phyloP scores from a whole-genome alignment of 768 basidiomycete species.

The Rhizopogon salebrosus region DNA sequence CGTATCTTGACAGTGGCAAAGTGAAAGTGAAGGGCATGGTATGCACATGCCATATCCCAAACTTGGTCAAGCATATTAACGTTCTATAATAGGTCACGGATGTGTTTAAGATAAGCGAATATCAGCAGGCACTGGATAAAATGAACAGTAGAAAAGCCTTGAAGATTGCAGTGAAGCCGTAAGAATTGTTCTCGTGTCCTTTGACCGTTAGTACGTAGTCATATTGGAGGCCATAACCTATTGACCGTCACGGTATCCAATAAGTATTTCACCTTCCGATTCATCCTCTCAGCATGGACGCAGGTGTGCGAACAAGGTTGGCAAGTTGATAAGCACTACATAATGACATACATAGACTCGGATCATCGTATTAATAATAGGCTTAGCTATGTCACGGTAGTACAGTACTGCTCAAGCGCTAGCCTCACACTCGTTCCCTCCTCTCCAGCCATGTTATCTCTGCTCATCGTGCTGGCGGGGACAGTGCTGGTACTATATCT shows the following conservation, averaged over 20 bases:
- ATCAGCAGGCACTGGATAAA: conserved; percentile 61
- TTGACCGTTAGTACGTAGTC: no score
- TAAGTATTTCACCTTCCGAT: no score
- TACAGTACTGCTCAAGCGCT: background rate
- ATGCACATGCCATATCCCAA: conserved; percentile 1
- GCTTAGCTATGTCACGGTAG: no score
- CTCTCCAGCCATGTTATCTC: conserved; percentile 11
- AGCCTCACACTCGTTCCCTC: background rate
- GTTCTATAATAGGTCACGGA: conserved; percentile 45
- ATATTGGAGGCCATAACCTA: no score
- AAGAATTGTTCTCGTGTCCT: conserved; percentile 3
- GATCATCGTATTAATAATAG: no score
- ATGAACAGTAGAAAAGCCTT: conserved; percentile 53
- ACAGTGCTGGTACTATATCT: conserved; percentile 13
- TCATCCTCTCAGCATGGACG: no score
- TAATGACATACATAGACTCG: no score
- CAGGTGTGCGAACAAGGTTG: no score
- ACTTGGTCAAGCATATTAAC: background rate
- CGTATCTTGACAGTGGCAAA: conserved; percentile 51
- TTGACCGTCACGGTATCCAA: no score
- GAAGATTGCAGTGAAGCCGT: conserved; percentile 49
- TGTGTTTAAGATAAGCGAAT: conserved; percentile 52
- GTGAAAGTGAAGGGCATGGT: conserved; percentile 49
- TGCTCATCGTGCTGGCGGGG: conserved; percentile 6
- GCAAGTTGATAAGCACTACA: no score